phyloP scores from a whole-genome alignment of 352 stramenopile genomes.

The Phytopythium litorale region DNA sequence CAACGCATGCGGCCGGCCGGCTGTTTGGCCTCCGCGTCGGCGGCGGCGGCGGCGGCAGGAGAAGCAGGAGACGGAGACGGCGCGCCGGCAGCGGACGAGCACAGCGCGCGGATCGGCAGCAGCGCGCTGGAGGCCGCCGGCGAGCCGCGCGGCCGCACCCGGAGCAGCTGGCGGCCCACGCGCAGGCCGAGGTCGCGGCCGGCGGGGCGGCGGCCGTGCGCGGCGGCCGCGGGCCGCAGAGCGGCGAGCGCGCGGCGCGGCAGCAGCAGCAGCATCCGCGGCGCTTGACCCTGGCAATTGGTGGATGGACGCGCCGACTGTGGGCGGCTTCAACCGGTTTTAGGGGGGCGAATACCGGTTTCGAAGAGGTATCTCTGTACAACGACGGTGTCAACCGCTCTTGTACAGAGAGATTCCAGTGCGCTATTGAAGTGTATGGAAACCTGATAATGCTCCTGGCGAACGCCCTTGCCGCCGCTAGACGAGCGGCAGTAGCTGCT shows the following conservation, averaged over 20 bases:
- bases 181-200: background rate
- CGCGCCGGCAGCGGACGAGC: too few species aligned
- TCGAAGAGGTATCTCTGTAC: background rate
- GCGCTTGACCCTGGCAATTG: background rate
- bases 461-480: too few species aligned
- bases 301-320: background rate
- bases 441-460: background rate
- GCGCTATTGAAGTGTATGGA: too few species aligned
- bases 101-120: too few species aligned
- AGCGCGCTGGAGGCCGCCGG: too few species aligned
- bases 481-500: constrained; percentile 49
- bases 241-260: background rate
- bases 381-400: background rate
- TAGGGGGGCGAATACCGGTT: background rate
- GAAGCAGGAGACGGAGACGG: too few species aligned
- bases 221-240: background rate
- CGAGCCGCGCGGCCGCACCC: too few species aligned
- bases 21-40: too few species aligned
- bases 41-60: too few species aligned
- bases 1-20: constrained; percentile 10
- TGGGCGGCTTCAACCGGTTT: background rate
- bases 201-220: background rate
- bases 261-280: background rate
- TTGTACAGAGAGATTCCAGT: background rate
- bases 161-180: too few species aligned